Conservation (phyloP, 129 eudicot genomes). For the Artemisia argyi region DNA sequence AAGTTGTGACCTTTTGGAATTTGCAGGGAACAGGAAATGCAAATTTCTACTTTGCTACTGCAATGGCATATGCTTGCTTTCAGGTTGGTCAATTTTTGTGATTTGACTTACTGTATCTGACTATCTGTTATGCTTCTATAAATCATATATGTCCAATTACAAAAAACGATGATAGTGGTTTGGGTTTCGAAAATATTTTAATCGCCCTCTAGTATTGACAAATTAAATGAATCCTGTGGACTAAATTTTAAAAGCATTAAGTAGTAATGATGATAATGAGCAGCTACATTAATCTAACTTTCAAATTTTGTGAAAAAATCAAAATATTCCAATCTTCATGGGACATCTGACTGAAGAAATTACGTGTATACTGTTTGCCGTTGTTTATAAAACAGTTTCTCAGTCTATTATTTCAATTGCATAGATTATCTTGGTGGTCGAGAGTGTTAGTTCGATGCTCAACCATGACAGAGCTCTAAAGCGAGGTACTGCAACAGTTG, state of each 20-base stretch:
- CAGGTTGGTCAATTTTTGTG: conserved; percentile 55
- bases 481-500: conserved; percentile 27
- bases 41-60: conserved; percentile 95
- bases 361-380: neutral
- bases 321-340: neutral
- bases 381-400: neutral
- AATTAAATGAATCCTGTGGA: neutral
- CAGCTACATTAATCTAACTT: neutral
- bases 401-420: neutral
- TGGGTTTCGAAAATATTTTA: too few species aligned
- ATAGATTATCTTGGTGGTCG: conserved; percentile 84
- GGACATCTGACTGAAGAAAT: neutral
- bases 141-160: too few species aligned
- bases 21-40: conserved; percentile 98
- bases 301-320: neutral
- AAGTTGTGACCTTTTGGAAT: conserved; percentile 21
- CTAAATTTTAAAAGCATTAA: neutral
- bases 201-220: neutral
- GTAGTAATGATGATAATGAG: neutral
- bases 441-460: conserved; percentile 80
- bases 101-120: neutral
- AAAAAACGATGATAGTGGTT: too few species aligned
- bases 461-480: conserved; percentile 83
- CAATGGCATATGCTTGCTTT: conserved; percentile 94
- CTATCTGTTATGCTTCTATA: too few species aligned